phyloP scores from a whole-genome alignment of 2,329 filamentous ascomycete species.

The Parasarocladium wereldwijsianum region DNA sequence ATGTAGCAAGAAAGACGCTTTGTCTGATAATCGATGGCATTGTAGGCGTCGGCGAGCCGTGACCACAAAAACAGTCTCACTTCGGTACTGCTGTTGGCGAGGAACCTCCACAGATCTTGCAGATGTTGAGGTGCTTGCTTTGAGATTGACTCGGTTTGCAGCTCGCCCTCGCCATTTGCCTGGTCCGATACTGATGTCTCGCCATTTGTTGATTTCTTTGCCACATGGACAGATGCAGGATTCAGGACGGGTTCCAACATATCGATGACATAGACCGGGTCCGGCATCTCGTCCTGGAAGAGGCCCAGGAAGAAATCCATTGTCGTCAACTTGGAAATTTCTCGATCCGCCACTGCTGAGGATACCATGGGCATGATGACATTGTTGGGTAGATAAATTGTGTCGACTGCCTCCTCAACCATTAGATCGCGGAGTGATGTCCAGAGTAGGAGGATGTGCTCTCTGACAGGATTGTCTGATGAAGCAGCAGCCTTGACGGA shows the following conservation, averaged over 20 bases:
- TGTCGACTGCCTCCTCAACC: slow-evolving; percentile 20
- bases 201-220: slow-evolving; percentile 1
- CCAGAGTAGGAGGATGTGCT: slow-evolving; percentile 44
- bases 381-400: slow-evolving; percentile 65
- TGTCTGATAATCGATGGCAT: slow-evolving; percentile 67
- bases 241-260: slow-evolving; percentile 86
- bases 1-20: slow-evolving; percentile 83
- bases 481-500: slow-evolving; percentile 38
- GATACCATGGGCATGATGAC: slow-evolving; percentile 80
- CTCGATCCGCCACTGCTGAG: slow-evolving; percentile 66
- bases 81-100: slow-evolving; percentile 68
- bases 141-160: slow-evolving; percentile 24
- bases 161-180: slow-evolving; percentile 9
- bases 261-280: slow-evolving; percentile 77
- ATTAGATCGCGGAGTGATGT: slow-evolving; percentile 40
- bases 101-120: slow-evolving; percentile 71
- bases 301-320: slow-evolving; percentile 92
- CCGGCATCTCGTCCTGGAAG: slow-evolving; percentile 68
- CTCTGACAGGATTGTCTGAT: slow-evolving; percentile 34
- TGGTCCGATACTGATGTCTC: slow-evolving; percentile 1
- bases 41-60: slow-evolving; percentile 78
- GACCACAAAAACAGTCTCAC: slow-evolving; percentile 82
- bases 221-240: slow-evolving; percentile 39
- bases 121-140: slow-evolving; percentile 42
- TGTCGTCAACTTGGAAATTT: slow-evolving; percentile 83